These are phyloP conservation scores for Eucalyptus victrix DNA, from an alignment of 345 rosid species.

Conservation along the genomic window DNA sequence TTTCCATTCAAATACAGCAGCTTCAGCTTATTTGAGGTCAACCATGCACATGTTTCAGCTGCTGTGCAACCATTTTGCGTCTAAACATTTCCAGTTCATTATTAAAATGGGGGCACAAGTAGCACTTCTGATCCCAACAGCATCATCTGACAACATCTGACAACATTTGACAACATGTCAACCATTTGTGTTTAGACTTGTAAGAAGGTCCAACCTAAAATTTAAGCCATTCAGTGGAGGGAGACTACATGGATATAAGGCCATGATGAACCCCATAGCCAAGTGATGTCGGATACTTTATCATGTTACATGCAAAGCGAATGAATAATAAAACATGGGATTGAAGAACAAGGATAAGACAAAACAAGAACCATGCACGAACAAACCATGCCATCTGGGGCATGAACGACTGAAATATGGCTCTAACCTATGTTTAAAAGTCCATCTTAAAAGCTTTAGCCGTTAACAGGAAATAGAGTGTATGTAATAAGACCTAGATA, in stretches of 20 bases:
- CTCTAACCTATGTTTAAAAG: not conserved
- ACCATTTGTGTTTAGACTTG: not conserved
- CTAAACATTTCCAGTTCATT: not conserved
- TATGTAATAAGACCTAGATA: not conserved
- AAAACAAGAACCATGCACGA: not conserved
- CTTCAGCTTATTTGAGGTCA: not conserved
- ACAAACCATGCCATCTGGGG: not conserved
- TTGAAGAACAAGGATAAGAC: not conserved
- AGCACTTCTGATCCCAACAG: not conserved
- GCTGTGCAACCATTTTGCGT: not conserved
- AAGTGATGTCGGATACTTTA: not conserved
- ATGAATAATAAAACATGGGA: not conserved
- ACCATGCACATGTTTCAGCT: not conserved
- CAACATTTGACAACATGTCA: not conserved
- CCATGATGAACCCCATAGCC: not conserved
- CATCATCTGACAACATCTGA: not conserved
- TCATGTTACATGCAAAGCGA: not conserved
- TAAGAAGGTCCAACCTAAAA: not conserved
- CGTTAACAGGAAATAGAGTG: not conserved
- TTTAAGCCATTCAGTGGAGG: not conserved
- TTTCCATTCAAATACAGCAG: not conserved
- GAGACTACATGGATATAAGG: not conserved
- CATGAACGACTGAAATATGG: not conserved
- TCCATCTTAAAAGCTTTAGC: not conserved
- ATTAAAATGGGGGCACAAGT: not conserved